Conservation (phyloP, 495 filamentous ascomycete genomes). For the Rhypophila decipiens region DNA sequence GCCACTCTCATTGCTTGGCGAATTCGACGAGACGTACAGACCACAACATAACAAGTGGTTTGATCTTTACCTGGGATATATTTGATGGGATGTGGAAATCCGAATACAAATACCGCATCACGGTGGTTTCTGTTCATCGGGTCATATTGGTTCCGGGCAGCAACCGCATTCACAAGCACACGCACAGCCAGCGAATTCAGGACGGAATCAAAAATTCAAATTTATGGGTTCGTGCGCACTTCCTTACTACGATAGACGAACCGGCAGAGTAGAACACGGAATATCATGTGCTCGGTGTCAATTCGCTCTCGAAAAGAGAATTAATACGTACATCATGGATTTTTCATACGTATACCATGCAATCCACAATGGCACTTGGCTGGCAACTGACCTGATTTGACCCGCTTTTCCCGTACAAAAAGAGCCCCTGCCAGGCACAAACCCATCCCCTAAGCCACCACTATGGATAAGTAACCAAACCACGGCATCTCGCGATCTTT, state of each 20-base stretch:
- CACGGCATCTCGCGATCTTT: no score
- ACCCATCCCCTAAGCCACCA: no score
- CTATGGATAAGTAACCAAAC: no score
- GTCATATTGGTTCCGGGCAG: conserved; percentile 20
- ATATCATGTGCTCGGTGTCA: conserved; percentile 36
- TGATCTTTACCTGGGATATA: conserved; percentile 33
- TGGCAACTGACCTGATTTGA: no score
- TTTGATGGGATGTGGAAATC: conserved; percentile 25
- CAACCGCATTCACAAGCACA: conserved; percentile 11
- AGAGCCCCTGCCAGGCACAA: no score
- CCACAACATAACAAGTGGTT: no score
- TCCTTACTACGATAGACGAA: conserved; percentile 33
- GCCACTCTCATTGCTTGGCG: no score
- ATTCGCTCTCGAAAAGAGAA: conserved; percentile 32
- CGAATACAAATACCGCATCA: conserved; percentile 21
- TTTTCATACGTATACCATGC: no score
- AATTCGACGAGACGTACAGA: no score
- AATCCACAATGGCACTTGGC: no score
- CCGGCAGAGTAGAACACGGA: conserved; percentile 27
- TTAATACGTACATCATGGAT: no score
- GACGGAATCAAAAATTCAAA: conserved; percentile 24
- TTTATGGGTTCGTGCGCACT: conserved; percentile 34
- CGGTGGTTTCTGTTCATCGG: conserved; percentile 28
- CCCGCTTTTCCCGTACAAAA: no score
- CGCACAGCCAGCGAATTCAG: conserved; percentile 13